Base-by-base conservation (phyloP, 2,329 filamentous ascomycete species). In the Aspergillus carbonarius region DNA sequence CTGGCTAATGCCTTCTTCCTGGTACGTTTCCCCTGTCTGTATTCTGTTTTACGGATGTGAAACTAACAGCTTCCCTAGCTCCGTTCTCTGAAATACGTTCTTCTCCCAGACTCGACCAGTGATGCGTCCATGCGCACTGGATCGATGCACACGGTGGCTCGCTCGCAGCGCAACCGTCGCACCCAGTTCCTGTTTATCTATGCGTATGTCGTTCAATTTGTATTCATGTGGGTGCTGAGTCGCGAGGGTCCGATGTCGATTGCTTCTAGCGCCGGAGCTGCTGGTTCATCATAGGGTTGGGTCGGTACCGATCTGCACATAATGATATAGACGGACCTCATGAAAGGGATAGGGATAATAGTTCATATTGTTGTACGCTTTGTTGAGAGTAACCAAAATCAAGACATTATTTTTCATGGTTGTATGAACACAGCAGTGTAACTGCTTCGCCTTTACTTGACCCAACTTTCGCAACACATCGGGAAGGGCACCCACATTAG, bases 131-230 rank as follows among this genome's bases (percentile, higher is more conserved):
- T 85, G 66, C 82, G 87, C 60, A 70, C 80, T 57, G 82, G 81
- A 12, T 80, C 81, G 1, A 85, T 87, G 66, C 86, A 88, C 66
- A 87, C 86, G 2, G 90, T 96, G 60, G 91, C 91, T 27, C 86
- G 93, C 62, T 88, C 90, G 39, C 95, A 96, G 79, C 88, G 90
- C 71, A 95, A 90, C 76, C 87, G 92, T 73, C 83, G 93, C 63
- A 96, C 92, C 1, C 92, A 96, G 76, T 96, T 96, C 71, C 82
- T 97, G 65, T 96, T 96, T 76, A 83, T 93, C 66, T 97, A 99
- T 78, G 93, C 93, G 46, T 99, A 98, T 76, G 82, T 96, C 56
- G 88, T 98, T 57, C 95, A 99, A 79, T 85, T 98, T 66, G 80
- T 93, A 57, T 96, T 98, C 76, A 99, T 98, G 93, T 95, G 93